Conservation (phyloP, 352 stramenopile species). For the Peronosclerospora sorghi region DNA sequence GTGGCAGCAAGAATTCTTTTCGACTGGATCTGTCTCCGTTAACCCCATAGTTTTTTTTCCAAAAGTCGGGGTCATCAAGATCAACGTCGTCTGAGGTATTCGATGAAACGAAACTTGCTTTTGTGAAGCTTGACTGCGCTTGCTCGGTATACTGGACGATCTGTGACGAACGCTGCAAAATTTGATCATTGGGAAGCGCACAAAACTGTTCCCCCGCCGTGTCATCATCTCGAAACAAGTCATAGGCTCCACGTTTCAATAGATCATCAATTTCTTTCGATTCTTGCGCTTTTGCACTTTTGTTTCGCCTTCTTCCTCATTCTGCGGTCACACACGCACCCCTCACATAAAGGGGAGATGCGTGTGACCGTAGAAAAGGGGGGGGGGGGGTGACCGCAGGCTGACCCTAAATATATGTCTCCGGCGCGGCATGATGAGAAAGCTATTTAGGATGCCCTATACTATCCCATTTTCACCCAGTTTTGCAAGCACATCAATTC, state of each 20-base stretch:
- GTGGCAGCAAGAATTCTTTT: constrained; percentile 50
- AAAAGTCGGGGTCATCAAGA: constrained; percentile 98
- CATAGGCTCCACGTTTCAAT: constrained; percentile 85
- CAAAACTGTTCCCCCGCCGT: constrained; percentile 92
- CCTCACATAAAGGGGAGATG: too few species aligned
- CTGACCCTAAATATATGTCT: too few species aligned
- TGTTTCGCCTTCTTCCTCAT: constrained; percentile 69
- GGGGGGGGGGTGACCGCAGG: too few species aligned
- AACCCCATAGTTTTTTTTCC: constrained; percentile 96
- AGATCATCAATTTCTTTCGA: constrained; percentile 88
- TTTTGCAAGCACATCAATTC: too few species aligned
- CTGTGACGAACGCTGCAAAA: constrained; percentile 87
- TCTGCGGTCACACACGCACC: constrained; percentile 83
- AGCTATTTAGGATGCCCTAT: too few species aligned
- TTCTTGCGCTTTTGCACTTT: constrained; percentile 69
- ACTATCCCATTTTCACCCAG: too few species aligned
- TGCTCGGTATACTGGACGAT: constrained; percentile 80
- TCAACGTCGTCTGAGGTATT: constrained; percentile 90
- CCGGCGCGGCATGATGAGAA: too few species aligned
- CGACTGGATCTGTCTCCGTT: constrained; percentile 51
- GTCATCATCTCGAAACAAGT: constrained; percentile 88
- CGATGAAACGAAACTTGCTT: constrained; percentile 87
- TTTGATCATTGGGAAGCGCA: constrained; percentile 95
- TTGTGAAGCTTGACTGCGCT: constrained; percentile 83
- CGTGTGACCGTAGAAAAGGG: too few species aligned